Evolutionary conservation across 345 rosid genomes (phyloP).

Genomic region (Psidium friedrichsthalianum): DNA sequence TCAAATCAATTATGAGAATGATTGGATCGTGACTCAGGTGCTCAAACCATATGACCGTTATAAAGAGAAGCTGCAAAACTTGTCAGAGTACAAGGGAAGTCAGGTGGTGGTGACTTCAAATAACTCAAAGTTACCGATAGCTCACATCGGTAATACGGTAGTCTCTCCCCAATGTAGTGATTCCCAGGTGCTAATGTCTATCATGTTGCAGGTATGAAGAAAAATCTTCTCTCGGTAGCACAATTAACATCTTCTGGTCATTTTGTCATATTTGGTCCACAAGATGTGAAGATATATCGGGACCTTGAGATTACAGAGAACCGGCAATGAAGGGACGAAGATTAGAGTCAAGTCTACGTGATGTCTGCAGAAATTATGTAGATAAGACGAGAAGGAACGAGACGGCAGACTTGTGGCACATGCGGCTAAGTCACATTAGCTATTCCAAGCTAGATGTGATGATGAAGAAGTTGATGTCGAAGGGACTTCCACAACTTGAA

Average conservation of each 20-base stretch:
- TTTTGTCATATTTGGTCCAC: constrained; percentile 1
- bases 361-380: not conserved
- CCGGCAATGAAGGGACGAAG: not conserved
- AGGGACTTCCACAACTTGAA: not conserved
- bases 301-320: not conserved
- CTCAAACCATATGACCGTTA: no score
- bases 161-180: not conserved
- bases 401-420: not conserved
- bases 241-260: not conserved
- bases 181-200: not conserved
- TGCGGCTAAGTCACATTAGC: not conserved
- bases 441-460: not conserved
- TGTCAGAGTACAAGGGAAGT: not conserved
- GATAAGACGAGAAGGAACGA: not conserved
- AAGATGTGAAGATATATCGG: not conserved
- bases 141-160: not conserved
- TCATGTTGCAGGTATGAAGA: not conserved
- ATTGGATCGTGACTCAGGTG: no score
- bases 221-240: not conserved
- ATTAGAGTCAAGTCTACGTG: not conserved
- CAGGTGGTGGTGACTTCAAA: not conserved
- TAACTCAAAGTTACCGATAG: not conserved
- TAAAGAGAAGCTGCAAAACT: no score
- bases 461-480: not conserved
- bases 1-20: no score